phyloP scores from a whole-genome alignment of 2,329 filamentous ascomycete genomes.

The Nigrospora sphaerica region DNA sequence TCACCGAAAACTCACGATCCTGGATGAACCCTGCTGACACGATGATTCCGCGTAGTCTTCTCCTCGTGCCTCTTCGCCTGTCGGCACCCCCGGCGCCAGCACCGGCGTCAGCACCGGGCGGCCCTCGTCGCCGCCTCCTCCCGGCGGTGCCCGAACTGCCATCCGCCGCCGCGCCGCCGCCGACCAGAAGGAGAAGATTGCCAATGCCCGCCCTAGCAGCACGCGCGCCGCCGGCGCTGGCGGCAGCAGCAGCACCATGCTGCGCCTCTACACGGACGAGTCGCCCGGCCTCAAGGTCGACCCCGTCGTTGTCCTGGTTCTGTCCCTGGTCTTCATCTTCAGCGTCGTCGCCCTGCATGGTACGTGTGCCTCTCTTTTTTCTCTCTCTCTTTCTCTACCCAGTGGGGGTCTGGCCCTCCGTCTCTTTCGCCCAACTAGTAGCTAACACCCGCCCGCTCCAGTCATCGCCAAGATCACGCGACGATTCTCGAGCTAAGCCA shows the following conservation, averaged over 20 bases:
- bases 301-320: slow-evolving; percentile 91
- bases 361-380: slow-evolving; percentile 41
- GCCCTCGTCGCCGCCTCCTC: slow-evolving; percentile 79
- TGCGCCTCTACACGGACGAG: slow-evolving; percentile 99
- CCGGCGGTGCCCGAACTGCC: slow-evolving; percentile 89
- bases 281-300: slow-evolving; percentile 96
- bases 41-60: slow-evolving; percentile 37
- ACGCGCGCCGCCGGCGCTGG: slow-evolving; percentile 91
- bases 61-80: slow-evolving; percentile 53
- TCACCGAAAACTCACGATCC: too few species aligned
- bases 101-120: slow-evolving; percentile 67
- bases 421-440: not conserved
- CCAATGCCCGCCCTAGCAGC: slow-evolving; percentile 86
- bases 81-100: slow-evolving; percentile 47
- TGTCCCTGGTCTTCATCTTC: slow-evolving; percentile 98
- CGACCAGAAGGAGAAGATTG: slow-evolving; percentile 94
- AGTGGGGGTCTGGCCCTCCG: slow-evolving; percentile 4
- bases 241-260: slow-evolving; percentile 95
- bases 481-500: slow-evolving; percentile 63
- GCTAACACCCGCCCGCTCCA: slow-evolving; percentile 28
- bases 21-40: too few species aligned
- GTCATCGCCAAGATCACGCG: slow-evolving; percentile 94
- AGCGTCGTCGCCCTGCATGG: slow-evolving; percentile 95
- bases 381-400: not conserved
- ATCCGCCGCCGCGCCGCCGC: slow-evolving; percentile 93